phyloP scores from a whole-genome alignment of 2,329 filamentous ascomycete species.

The Exophiala sp. region DNA sequence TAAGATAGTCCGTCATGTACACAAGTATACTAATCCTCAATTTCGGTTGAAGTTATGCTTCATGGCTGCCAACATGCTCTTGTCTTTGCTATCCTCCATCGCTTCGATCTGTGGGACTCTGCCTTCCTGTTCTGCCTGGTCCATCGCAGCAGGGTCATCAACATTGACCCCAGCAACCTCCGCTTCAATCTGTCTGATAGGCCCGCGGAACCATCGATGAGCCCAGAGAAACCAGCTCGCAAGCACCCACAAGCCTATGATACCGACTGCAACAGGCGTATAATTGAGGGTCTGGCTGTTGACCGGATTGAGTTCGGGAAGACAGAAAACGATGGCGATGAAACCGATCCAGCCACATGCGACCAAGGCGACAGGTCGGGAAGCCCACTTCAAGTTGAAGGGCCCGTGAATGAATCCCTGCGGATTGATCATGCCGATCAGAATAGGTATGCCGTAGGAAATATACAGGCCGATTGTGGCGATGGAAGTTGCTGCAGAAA shows the following conservation, averaged over 20 bases:
- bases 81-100: constrained; percentile 10
- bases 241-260: constrained; percentile 49
- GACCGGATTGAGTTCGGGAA: constrained; percentile 56
- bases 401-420: constrained; percentile 54
- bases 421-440: constrained; percentile 54
- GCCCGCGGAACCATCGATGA: constrained; percentile 55
- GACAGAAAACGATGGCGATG: constrained; percentile 57
- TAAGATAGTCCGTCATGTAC: no score
- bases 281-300: constrained; percentile 58
- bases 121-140: constrained; percentile 36
- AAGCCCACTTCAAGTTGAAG: constrained; percentile 50
- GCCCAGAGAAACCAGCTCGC: constrained; percentile 54
- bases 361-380: constrained; percentile 46
- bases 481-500: constrained; percentile 57
- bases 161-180: constrained; percentile 49
- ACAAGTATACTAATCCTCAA: no score
- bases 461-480: constrained; percentile 59
- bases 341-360: constrained; percentile 53
- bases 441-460: constrained; percentile 56
- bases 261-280: constrained; percentile 57
- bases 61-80: constrained; percentile 23
- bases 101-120: constrained; percentile 18
- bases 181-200: constrained; percentile 52
- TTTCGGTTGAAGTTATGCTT: constrained; percentile 18
- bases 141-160: constrained; percentile 45